Percentiles rank a stretch among this genome's conserved stretches.
These are phyloP conservation scores for Penicillium goetzii DNA, from an alignment of 495 filamentous ascomycete genomes.

Conservation along the genomic window DNA sequence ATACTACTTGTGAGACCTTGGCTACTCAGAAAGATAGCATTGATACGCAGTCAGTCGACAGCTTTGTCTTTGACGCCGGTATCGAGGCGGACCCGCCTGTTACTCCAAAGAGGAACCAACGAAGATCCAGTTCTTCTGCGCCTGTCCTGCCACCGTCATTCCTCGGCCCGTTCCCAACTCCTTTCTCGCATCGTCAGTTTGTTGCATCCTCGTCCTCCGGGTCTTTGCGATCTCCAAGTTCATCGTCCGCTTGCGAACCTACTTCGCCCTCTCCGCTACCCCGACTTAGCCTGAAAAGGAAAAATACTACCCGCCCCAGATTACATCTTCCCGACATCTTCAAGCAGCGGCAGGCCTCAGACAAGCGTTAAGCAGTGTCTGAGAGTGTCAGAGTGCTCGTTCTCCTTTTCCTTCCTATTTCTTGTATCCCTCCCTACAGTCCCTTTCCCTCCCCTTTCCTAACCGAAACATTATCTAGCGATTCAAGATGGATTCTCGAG, in stretches of 20 bases:
- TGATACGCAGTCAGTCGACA: not conserved
- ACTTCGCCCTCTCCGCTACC: not conserved
- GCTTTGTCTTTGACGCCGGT: not conserved
- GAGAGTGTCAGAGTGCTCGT: not conserved
- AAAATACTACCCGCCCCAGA: not conserved
- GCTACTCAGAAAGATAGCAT: not conserved
- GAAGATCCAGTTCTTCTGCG: not conserved
- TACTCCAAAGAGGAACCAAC: not conserved
- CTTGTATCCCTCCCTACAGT: not conserved
- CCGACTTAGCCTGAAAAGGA: constrained; percentile 3
- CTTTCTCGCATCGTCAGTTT: constrained; percentile 8
- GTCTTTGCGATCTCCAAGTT: not conserved
- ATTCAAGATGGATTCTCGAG: constrained; percentile 38
- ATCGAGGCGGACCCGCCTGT: not conserved
- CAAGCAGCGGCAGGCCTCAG: not conserved
- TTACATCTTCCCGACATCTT: constrained; percentile 1
- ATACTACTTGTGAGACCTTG: not conserved
- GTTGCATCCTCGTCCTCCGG: not conserved
- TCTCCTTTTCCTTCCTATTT: not conserved
- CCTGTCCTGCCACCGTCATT: not conserved
- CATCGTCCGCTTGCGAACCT: not conserved
- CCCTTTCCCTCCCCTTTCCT: not conserved
- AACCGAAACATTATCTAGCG: not conserved
- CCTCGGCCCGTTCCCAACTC: constrained; percentile 10
- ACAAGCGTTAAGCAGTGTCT: not conserved